A percentile compares a stretch with the other conserved stretches of the same genome.
phyloP scores from a whole-genome alignment of 208 protist species.

The Leishmania braziliensis region DNA sequence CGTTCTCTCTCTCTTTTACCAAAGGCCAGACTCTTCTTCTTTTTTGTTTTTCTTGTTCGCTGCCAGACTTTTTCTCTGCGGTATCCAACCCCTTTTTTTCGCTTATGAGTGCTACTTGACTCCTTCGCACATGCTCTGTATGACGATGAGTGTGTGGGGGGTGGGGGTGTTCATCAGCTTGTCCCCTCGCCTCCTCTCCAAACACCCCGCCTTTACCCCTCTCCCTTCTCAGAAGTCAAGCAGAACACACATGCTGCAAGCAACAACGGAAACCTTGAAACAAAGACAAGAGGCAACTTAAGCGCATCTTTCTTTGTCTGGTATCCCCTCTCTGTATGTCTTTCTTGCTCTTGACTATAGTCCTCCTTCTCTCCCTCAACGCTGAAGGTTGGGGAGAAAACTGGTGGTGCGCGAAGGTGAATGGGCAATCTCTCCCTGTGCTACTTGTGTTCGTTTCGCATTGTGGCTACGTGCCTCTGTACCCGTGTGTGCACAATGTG shows the following conservation, averaged over 20 bases:
- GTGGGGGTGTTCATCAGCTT: background rate
- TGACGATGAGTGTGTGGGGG: background rate
- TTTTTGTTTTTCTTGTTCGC: background rate
- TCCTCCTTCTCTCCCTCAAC: background rate
- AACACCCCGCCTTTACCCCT: background rate
- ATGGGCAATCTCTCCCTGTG: background rate
- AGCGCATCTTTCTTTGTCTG: slow-evolving; percentile 5
- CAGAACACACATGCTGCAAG: background rate
- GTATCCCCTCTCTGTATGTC: background rate
- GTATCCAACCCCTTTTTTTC: background rate
- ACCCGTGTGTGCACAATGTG: background rate
- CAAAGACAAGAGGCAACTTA: background rate
- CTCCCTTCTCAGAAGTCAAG: background rate
- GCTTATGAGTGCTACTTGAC: background rate
- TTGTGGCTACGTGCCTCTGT: background rate
- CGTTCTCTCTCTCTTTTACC: background rate
- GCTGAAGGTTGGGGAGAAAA: background rate
- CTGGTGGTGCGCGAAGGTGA: background rate
- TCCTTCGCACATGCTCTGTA: background rate
- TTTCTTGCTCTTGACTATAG: background rate
- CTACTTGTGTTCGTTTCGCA: no score
- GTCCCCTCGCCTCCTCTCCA: background rate
- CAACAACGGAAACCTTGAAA: background rate
- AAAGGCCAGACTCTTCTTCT: background rate
- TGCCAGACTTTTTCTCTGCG: background rate